Evolutionary conservation across 805 yeast species (phyloP).

Genomic region (Saccharomyces mikatae): DNA sequence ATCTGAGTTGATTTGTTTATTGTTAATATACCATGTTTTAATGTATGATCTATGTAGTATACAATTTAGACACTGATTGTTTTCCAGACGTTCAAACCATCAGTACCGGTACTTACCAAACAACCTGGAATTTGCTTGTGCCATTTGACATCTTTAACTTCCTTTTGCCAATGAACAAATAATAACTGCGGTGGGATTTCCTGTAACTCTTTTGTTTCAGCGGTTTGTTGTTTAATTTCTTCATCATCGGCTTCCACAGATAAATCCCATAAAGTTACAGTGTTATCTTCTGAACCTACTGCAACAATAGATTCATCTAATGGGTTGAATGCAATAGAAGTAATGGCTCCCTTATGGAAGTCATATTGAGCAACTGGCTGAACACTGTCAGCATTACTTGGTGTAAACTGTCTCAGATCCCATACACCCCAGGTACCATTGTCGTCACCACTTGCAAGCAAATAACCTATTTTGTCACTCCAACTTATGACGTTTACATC

Average conservation of each 20-base stretch:
- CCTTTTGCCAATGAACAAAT: slow-evolving; percentile 97
- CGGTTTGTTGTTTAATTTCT: slow-evolving; percentile 79
- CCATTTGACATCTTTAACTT: slow-evolving; percentile 97
- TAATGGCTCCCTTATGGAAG: slow-evolving; percentile 89
- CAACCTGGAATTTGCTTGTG: slow-evolving; percentile 95
- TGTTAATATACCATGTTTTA: background rate
- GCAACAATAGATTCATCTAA: slow-evolving; percentile 92
- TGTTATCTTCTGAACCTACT: slow-evolving; percentile 92
- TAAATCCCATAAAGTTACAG: slow-evolving; percentile 95
- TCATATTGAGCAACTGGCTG: slow-evolving; percentile 90
- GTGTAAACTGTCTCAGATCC: slow-evolving; percentile 84
- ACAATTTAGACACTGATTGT: slow-evolving; percentile 72
- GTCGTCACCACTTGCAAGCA: slow-evolving; percentile 93
- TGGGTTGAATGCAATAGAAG: slow-evolving; percentile 91
- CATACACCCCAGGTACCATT: slow-evolving; percentile 97
- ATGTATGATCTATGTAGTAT: background rate
- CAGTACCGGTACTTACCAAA: slow-evolving; percentile 88
- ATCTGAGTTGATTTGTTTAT: background rate
- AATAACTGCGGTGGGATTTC: slow-evolving; percentile 92
- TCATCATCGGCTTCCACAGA: slow-evolving; percentile 99
- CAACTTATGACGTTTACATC: slow-evolving; percentile 95
- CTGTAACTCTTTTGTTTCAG: slow-evolving; percentile 68
- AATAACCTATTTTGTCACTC: slow-evolving; percentile 79
- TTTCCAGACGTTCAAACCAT: slow-evolving; percentile 92
- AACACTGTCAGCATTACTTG: slow-evolving; percentile 34